Evolutionary conservation across 345 rosid species (phyloP), one percentile per base, ranked within the genome.

Genomic region (Camelina hispida): DNA sequence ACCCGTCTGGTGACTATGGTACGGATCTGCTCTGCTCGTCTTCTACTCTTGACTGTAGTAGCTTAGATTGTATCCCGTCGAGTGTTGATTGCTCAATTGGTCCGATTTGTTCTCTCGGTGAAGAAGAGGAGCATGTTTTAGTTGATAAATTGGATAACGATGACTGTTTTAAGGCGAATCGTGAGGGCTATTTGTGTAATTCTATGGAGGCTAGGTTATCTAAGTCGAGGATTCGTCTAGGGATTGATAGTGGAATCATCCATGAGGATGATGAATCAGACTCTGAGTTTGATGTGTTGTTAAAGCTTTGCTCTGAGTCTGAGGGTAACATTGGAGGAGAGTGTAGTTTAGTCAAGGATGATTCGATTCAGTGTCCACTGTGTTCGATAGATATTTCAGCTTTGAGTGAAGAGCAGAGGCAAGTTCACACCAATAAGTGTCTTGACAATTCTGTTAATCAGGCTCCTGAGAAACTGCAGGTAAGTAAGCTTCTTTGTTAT

Each of bases 381-480:
- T 94, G 98, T 69, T 87, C 88, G 35, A 52, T 65, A 64, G 91
- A 88, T 74, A 88, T 94, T 68, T 87, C 96, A 57, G 83, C 62
- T 74, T 73, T 90, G 79, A 82, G 66, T 43, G 97, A 90, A 64
- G 92, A 88, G 30, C 73, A 68, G 60, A 85, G 93, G 74, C 87
- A 82, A 42, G 75, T 87, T 75, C 98, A 94, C 57, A 85, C 88
- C 63, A 94, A 91, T 79, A 69, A 64, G 13, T 94, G 98, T 81
- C 95, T 94, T 60, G 98, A 93, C 69, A 66, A 83, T 55, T 80
- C 66, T 28, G 81, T 80, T 71, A 82, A 70, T 60, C 77, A 55
- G 20, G 50, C 66, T 28, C 76, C 79, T 64, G 73, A 76, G 28
- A 47, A 80, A 34, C 37, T 34, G 37, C 37, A 34, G 40, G 98